Evolutionary conservation across 352 stramenopile species (phyloP).

Genomic region (Albugo laibachii): DNA sequence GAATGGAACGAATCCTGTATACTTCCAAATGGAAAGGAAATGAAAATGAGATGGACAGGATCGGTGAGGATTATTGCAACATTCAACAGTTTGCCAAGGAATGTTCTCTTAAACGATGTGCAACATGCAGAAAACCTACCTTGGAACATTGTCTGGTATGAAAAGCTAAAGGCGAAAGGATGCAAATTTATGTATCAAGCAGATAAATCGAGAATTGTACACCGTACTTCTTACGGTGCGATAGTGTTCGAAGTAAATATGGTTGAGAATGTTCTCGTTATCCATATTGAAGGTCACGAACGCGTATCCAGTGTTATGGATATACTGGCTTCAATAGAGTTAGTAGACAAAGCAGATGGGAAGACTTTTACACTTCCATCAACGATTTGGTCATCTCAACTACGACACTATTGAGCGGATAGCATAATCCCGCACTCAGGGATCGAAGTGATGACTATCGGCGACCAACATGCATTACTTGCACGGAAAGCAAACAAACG

Average conservation of each 20-base stretch:
- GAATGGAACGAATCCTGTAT: not conserved
- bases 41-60: not conserved
- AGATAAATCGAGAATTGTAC: not conserved
- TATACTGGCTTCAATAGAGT: not conserved
- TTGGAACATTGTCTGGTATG: not conserved
- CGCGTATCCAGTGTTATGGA: not conserved
- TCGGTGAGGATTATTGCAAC: not conserved
- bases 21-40: not conserved
- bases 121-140: not conserved
- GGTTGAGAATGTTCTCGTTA: not conserved
- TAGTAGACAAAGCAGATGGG: not conserved
- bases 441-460: not conserved
- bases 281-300: not conserved
- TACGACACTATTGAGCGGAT: constrained; percentile 1
- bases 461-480: not conserved
- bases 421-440: not conserved
- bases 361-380: constrained; percentile 1
- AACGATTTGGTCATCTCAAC: not conserved
- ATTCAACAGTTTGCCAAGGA: not conserved
- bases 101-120: not conserved
- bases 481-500: not conserved
- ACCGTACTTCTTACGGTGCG: not conserved
- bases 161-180: not conserved
- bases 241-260: not conserved
- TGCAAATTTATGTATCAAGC: not conserved